Percentiles rank a stretch among this genome's conserved stretches.
These are phyloP conservation scores for Globisporangium abappressorium DNA, from an alignment of 352 stramenopile species.

Conservation along the genomic window DNA sequence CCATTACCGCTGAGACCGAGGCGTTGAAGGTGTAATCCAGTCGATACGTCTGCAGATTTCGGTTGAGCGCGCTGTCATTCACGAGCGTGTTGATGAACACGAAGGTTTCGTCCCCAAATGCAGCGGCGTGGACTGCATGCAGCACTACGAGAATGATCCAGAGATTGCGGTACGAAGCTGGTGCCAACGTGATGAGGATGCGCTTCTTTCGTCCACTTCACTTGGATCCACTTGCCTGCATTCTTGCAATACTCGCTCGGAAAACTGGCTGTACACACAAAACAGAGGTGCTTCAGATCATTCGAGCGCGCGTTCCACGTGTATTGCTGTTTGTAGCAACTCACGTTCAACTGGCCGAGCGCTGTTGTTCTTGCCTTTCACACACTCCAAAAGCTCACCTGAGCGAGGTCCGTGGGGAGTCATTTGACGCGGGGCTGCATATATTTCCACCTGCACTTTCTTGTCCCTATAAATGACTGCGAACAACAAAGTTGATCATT, in stretches of 20 bases:
- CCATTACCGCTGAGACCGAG: neutral
- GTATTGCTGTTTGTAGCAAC: too few relatives aligned
- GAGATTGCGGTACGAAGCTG: neutral
- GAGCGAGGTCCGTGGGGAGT: too few relatives aligned
- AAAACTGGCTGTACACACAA: too few relatives aligned
- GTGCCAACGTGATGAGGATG: neutral
- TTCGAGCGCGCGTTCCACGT: too few relatives aligned
- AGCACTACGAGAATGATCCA: conserved; percentile 2
- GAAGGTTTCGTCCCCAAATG: neutral
- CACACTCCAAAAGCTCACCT: too few relatives aligned
- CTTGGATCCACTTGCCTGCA: neutral
- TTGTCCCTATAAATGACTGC: neutral
- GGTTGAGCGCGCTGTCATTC: neutral
- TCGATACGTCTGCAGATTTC: neutral
- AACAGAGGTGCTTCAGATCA: neutral
- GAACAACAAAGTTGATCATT: too few relatives aligned
- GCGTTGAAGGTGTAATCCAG: conserved; percentile 1
- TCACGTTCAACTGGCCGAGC: too few relatives aligned
- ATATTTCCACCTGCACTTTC: neutral
- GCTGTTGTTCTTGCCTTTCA: too few relatives aligned
- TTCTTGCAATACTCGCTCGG: neutral
- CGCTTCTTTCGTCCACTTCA: neutral
- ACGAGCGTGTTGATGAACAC: neutral
- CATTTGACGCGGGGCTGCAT: neutral
- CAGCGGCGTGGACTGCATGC: neutral